A percentile compares a stretch with the other conserved stretches of the same genome.
phyloP scores from a whole-genome alignment of 768 basidiomycete genomes.

The Lactifluus pinguis region DNA sequence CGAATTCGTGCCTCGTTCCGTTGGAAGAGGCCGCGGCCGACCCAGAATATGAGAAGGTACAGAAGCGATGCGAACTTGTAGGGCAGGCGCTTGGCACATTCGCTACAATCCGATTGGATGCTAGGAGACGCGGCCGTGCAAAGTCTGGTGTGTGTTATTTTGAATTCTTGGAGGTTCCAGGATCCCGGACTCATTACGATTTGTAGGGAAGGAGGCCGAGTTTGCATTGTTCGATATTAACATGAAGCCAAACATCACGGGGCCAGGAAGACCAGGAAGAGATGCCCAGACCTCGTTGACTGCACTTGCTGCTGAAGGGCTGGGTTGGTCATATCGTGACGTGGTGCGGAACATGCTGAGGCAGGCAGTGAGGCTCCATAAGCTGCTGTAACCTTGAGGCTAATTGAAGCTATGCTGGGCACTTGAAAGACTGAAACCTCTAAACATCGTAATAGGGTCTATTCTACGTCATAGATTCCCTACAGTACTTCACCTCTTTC shows the following conservation, averaged over 20 bases:
- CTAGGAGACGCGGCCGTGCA: background rate
- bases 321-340: constrained; percentile 1
- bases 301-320: background rate
- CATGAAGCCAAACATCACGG: background rate
- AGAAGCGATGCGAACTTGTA: background rate
- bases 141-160: background rate
- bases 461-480: too few species aligned
- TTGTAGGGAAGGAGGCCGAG: background rate
- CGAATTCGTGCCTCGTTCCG: background rate
- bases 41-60: background rate
- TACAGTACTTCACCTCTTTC: too few species aligned
- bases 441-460: too few species aligned
- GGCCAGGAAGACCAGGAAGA: background rate
- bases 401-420: too few species aligned
- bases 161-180: background rate
- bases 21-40: background rate
- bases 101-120: constrained; percentile 1
- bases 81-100: background rate
- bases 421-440: too few species aligned
- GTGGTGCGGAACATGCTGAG: background rate
- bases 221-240: background rate
- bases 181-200: background rate
- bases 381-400: background rate
- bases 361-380: background rate
- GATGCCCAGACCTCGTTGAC: background rate